Evolutionary conservation across 176 grass and related monocot species (phyloP), one percentile per base, ranked within the genome.

Genomic region (Phyllostachys edulis): DNA sequence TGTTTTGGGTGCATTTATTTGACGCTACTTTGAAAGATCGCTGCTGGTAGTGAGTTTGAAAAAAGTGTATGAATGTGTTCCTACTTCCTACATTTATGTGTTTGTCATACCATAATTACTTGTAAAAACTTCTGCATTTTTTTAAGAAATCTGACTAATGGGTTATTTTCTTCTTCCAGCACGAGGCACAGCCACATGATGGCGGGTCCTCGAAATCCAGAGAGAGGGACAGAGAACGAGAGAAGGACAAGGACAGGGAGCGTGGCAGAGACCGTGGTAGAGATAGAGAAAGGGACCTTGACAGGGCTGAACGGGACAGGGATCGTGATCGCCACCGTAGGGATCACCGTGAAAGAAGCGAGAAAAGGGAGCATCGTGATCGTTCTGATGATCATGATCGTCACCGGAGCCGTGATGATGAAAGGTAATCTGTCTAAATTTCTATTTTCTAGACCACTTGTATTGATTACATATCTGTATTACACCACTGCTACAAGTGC

Each of bases 131-230:
- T 65, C 50, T 88, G 50, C 42, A 11, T 44, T 44, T 44, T 37
- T 68, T 40, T n/a, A 15, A 65, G 27, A 71, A 45, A 73, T 61
- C 38, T 42, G 16, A 71, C 26, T 63, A 17, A 71, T 59, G 17
- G 27, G 42, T 67, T 81, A 4, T 55, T 42, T 54, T 13, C n/a
- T 72, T 23, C 77, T 47, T 83, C 11, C 65, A 90, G 85, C 82
- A 75, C 0, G 90, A 94, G 39, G 75, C 88, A 21, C 81, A 86
- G 9, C 73, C 79, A 26, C 87, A 87, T 65, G 90, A 97, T 76
- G 88, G 88, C 36, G 80, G 90, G 12, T 91, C 92, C 61, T 94
- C 92, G 2, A 97, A 94, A 50, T 94, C 86, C 29, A 90, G 94
- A 83, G 94, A 91, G 80, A 94, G 73, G 84, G 94, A 91, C 23